Conservation (phyloP, 495 filamentous ascomycete species). For the Penicillium argentinense region DNA sequence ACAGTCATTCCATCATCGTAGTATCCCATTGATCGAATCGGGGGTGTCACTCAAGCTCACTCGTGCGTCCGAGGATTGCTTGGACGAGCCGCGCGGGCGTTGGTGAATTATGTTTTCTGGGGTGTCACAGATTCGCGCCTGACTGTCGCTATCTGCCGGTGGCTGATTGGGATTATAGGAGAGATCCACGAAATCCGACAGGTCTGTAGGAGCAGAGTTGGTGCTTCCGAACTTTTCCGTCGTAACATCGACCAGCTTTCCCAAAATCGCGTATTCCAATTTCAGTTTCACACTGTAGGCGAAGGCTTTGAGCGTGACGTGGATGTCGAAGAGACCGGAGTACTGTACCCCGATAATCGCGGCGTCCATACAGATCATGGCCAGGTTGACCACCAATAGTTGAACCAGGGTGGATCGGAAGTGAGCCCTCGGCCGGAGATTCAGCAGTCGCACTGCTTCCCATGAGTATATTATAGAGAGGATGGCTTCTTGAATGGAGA, state of each 20-base stretch:
- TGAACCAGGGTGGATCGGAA: slow-evolving; percentile 41
- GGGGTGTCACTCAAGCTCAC: slow-evolving; percentile 2
- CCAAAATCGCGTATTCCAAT: slow-evolving; percentile 53
- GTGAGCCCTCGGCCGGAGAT: slow-evolving; percentile 29
- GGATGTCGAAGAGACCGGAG: slow-evolving; percentile 42
- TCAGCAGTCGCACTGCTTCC: slow-evolving; percentile 43
- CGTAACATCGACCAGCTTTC: slow-evolving; percentile 39
- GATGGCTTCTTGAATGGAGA: slow-evolving; percentile 51
- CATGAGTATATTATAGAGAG: slow-evolving; percentile 53
- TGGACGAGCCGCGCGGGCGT: slow-evolving; percentile 9
- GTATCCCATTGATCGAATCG: slow-evolving; percentile 5
- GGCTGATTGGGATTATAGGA: slow-evolving; percentile 14
- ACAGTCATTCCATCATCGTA: slow-evolving; percentile 10
- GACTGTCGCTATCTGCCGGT: slow-evolving; percentile 19
- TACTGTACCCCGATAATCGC: slow-evolving; percentile 45
- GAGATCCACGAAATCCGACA: slow-evolving; percentile 32
- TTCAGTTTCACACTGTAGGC: slow-evolving; percentile 60
- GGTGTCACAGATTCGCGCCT: slow-evolving; percentile 7
- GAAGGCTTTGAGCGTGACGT: slow-evolving; percentile 51
- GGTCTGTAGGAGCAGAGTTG: slow-evolving; percentile 23
- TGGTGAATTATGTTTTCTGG: slow-evolving; percentile 4
- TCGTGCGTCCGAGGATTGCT: slow-evolving; percentile 17
- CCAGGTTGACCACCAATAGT: slow-evolving; percentile 50
- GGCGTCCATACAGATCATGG: slow-evolving; percentile 48
- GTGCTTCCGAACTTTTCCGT: slow-evolving; percentile 17